Conservation (phyloP, 83 land plant species). For the Picea abies region DNA sequence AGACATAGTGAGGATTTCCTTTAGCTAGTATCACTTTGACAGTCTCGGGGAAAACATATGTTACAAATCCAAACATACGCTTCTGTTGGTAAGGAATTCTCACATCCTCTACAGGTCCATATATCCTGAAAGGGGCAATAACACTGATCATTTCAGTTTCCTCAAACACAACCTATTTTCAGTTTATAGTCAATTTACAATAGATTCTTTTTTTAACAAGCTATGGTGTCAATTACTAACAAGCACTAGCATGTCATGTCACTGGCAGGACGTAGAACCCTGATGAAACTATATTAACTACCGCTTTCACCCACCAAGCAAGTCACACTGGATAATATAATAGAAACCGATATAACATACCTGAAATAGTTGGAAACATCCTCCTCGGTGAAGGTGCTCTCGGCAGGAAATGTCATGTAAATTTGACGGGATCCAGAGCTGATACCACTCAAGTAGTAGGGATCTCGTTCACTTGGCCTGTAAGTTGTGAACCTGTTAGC, state of each 20-base stretch:
- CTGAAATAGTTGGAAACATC: constrained; percentile 89
- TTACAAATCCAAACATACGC: constrained; percentile 97
- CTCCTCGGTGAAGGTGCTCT: constrained; percentile 86
- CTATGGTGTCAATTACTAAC: too few species aligned
- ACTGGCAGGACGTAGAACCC: neutral
- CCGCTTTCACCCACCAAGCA: neutral
- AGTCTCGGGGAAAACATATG: constrained; percentile 79
- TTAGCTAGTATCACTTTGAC: constrained; percentile 71
- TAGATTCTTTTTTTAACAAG: neutral
- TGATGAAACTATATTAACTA: neutral
- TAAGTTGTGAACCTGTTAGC: constrained; percentile 60
- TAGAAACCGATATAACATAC: constrained; percentile 30
- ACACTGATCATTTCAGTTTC: neutral
- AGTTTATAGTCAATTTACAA: too few species aligned
- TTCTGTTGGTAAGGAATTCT: constrained; percentile 90
- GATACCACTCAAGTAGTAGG: constrained; percentile 34
- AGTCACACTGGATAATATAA: neutral
- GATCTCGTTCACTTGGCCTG: constrained; percentile 46
- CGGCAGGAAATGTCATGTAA: constrained; percentile 93
- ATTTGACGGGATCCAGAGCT: constrained; percentile 81
- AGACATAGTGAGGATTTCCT: constrained; percentile 88
- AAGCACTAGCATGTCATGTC: neutral
- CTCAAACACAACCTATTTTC: too few species aligned
- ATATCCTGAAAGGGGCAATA: constrained; percentile 43
- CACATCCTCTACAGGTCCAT: constrained; percentile 92